Evolutionary conservation across 108 stramenopile species (phyloP).

Genomic region (Skeletonema marinoi): DNA sequence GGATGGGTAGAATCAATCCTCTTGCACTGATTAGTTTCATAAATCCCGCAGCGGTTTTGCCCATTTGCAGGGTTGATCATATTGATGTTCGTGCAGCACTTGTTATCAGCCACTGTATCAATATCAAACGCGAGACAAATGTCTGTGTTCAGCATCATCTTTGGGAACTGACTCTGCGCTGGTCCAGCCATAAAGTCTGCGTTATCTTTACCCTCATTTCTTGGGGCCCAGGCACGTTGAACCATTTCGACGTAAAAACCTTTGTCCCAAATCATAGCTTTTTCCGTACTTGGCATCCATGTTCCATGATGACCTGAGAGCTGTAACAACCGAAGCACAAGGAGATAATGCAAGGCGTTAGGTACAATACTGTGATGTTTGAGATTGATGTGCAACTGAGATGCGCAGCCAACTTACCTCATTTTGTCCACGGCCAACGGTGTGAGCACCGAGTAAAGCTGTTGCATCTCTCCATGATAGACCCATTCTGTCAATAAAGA

Average conservation of each 20-base stretch:
- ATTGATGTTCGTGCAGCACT: constrained; percentile 50
- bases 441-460: constrained; percentile 50
- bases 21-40: constrained; percentile 2
- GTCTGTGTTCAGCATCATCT: constrained; percentile 59
- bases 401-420: constrained; percentile 10
- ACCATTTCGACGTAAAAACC: constrained; percentile 41
- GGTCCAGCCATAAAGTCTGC: constrained; percentile 31
- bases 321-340: not conserved
- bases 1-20: not conserved
- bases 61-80: constrained; percentile 31
- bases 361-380: not conserved
- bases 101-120: constrained; percentile 3
- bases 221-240: constrained; percentile 36
- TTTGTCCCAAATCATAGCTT: constrained; percentile 42
- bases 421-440: constrained; percentile 36
- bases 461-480: constrained; percentile 51
- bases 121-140: constrained; percentile 49
- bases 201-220: constrained; percentile 3
- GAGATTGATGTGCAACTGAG: not conserved
- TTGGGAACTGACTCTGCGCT: constrained; percentile 13
- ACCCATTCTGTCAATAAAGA: constrained; percentile 49
- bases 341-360: not conserved
- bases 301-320: constrained; percentile 52
- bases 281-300: constrained; percentile 46
- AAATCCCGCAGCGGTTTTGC: constrained; percentile 29